Evolutionary conservation across 345 rosid genomes (phyloP).

Genomic region (Eucalyptus cloeziana): DNA sequence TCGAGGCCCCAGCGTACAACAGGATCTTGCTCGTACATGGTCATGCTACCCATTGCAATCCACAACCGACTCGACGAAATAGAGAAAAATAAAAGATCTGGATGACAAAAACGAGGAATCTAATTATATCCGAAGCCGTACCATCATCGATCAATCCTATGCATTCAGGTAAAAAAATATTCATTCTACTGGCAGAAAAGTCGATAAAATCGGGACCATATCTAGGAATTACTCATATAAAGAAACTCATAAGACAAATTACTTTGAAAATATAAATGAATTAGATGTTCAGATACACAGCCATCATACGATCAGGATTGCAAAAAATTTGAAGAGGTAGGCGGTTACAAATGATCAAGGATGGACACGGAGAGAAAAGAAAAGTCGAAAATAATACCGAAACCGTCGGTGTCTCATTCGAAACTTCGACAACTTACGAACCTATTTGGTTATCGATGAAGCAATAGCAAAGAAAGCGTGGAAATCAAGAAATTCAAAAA

Average conservation of each 20-base stretch:
- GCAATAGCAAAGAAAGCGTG: not conserved
- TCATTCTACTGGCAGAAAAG: not conserved
- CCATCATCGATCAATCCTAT: not conserved
- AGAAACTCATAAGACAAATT: not conserved
- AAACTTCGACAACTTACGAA: not conserved
- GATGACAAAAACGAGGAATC: not conserved
- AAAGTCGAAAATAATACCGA: not conserved
- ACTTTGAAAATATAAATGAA: not conserved
- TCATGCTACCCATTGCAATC: constrained; percentile 10
- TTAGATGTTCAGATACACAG: not conserved
- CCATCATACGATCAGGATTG: not conserved
- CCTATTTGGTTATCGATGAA: not conserved
- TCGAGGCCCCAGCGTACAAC: constrained; percentile 76
- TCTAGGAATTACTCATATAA: not conserved
- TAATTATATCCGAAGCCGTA: not conserved
- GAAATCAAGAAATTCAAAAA: not conserved
- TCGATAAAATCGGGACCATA: not conserved
- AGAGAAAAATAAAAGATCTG: not conserved
- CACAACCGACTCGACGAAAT: not conserved
- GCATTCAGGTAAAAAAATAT: not conserved
- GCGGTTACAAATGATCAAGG: not conserved
- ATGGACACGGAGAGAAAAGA: not conserved
- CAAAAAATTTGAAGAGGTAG: not conserved
- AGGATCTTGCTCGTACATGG: constrained; percentile 4
- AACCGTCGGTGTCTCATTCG: not conserved